These are phyloP conservation scores for Mycena pura DNA, from an alignment of 768 basidiomycete genomes.

Conservation along the genomic window DNA sequence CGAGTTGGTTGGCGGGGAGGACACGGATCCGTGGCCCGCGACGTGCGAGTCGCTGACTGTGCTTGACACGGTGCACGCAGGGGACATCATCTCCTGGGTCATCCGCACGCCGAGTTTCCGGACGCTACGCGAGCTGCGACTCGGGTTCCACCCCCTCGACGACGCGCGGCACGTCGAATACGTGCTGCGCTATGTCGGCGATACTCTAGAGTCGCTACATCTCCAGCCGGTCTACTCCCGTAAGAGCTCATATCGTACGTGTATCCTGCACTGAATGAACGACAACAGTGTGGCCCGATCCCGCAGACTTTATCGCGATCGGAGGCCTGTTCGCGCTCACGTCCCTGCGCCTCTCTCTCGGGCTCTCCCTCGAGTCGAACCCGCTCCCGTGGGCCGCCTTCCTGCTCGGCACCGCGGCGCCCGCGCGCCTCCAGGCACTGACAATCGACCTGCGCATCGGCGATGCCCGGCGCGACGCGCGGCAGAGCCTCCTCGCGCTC, in stretches of 20 bases:
- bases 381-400: constrained; percentile 10
- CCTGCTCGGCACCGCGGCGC: background rate
- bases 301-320: background rate
- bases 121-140: constrained; percentile 4
- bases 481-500: background rate
- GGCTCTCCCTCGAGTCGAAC: background rate
- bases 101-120: background rate
- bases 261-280: background rate
- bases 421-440: background rate
- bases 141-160: constrained; percentile 6
- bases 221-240: constrained; percentile 11
- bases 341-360: constrained; percentile 12
- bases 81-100: background rate
- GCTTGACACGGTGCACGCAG: constrained; percentile 1
- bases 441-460: constrained; percentile 11
- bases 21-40: background rate
- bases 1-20: background rate
- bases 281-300: background rate
- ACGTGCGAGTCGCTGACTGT: constrained; percentile 2
- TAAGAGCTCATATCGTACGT: background rate
- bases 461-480: background rate
- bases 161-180: background rate
- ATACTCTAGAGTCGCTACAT: constrained; percentile 5
- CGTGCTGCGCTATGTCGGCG: background rate
- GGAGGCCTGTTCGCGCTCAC: background rate